Evolutionary conservation across 148 eudicot genomes (phyloP), one percentile per base, ranked within the genome.

Genomic region (Persicaria maculosa): DNA sequence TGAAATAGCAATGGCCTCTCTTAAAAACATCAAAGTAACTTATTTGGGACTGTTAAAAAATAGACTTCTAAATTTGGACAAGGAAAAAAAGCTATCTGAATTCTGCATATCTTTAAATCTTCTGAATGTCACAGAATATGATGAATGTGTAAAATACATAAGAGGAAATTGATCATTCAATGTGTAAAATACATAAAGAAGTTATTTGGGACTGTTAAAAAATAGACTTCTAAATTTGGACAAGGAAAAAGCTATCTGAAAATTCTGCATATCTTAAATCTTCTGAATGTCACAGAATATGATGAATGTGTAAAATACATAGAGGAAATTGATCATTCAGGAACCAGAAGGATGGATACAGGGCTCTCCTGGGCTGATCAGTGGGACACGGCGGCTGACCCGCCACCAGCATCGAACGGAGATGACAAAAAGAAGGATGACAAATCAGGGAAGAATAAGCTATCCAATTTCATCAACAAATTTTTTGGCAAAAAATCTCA

Each of bases 331-430:
- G 40, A 31, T 31, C 0, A 50, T 67, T 6, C 47, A 61, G 11
- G 40, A 50, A 61, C 40, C 40, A 43, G 54, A 71, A 71, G 50
- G 52, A 91, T 91, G 93, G 93, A 91, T 50, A 77, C 83, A 9
- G 97, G 94, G 67, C 79, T 80, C 47, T 88, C 97, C 36, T 89
- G 94, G 94, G 97, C 93, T 25, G 97, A 91, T 85, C 94, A 89
- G 79, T 91, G 93, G 94, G 97, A 89, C 81, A 86, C 87, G 71
- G 88, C 88, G 64, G 84, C 88, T 65, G 69, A 65, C 11, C 76
- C 71, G 61, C 86, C 85, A 1, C 81, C 81, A 9, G 57, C 74
- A 46, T 36, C 80, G 44, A 67, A 77, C 17, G 80, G 78, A 5
- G 46, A 83, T n/a, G 77, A 84, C 36, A 85, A 83, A 67, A 81